These are phyloP conservation scores for Syzygium oleosum DNA, from an alignment of 345 rosid species.

Conservation along the genomic window DNA sequence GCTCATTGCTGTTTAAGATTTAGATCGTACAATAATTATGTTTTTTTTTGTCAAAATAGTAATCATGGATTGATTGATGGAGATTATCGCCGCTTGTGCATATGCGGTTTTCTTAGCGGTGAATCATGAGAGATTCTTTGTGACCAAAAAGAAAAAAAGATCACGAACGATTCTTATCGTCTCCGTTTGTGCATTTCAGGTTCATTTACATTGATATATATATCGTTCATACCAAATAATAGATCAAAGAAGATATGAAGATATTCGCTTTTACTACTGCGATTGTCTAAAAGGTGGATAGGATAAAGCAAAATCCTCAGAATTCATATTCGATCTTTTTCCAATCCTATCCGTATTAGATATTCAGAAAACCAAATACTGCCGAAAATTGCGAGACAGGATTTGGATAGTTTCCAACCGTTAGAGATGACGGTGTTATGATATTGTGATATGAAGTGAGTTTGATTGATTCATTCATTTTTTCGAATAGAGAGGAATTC, in stretches of 20 bases:
- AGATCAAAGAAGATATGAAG: neutral
- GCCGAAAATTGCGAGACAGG: too few species aligned
- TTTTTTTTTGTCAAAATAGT: neutral
- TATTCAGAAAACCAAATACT: too few species aligned
- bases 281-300: neutral
- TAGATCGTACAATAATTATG: neutral
- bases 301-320: neutral
- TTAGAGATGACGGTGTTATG: neutral
- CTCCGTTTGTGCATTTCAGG: accelerated
- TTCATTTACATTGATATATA: neutral
- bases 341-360: too few species aligned
- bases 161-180: too few species aligned
- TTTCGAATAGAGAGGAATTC: too few species aligned
- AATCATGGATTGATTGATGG: neutral
- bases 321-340: too few species aligned
- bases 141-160: too few species aligned
- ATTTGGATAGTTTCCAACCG: neutral
- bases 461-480: neutral
- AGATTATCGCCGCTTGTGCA: neutral
- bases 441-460: neutral
- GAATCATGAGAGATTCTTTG: neutral
- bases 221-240: neutral
- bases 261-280: neutral
- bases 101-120: neutral
- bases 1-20: neutral